These are phyloP conservation scores for Fistulina hepatica DNA, from an alignment of 1,284 basidiomycete genomes.

Conservation along the genomic window DNA sequence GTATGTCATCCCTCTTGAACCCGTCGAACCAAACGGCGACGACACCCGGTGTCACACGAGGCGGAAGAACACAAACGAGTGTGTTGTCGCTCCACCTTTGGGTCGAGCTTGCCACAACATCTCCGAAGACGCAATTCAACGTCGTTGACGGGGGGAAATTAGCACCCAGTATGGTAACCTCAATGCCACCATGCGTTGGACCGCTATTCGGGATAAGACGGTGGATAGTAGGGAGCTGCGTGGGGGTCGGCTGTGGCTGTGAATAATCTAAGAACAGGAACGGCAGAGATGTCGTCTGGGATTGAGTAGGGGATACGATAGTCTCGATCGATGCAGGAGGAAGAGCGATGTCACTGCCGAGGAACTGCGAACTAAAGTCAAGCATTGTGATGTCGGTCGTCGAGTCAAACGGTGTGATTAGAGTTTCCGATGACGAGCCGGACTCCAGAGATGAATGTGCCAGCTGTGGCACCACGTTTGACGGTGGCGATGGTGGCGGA, in stretches of 20 bases:
- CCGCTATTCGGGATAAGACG: conserved; percentile 86
- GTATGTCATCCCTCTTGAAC: conserved; percentile 46
- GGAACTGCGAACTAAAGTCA: conserved; percentile 16
- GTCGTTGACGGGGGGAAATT: conserved; percentile 71
- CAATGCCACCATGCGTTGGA: conserved; percentile 87
- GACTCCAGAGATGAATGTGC: conserved; percentile 28
- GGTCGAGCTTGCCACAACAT: conserved; percentile 71
- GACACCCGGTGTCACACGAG: conserved; percentile 71
- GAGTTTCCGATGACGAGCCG: conserved; percentile 32
- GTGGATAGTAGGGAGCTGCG: conserved; percentile 61
- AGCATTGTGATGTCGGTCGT: conserved; percentile 27
- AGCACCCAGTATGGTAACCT: conserved; percentile 88
- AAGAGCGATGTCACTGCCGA: too few species aligned
- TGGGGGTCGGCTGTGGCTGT: conserved; percentile 31
- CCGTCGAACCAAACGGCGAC: conserved; percentile 87
- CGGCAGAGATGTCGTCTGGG: conserved; percentile 29
- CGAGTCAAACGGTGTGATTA: conserved; percentile 29
- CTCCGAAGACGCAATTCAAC: conserved; percentile 81
- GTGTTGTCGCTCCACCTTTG: conserved; percentile 92
- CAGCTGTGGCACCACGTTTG: conserved; percentile 26
- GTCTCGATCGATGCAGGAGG: too few species aligned
- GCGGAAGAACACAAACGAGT: conserved; percentile 86
- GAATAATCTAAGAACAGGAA: conserved; percentile 51
- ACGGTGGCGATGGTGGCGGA: conserved; percentile 16
- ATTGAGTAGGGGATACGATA: conserved; percentile 20